These are phyloP conservation scores for Zalerion maritima DNA, from an alignment of 495 filamentous ascomycete genomes.

Conservation along the genomic window DNA sequence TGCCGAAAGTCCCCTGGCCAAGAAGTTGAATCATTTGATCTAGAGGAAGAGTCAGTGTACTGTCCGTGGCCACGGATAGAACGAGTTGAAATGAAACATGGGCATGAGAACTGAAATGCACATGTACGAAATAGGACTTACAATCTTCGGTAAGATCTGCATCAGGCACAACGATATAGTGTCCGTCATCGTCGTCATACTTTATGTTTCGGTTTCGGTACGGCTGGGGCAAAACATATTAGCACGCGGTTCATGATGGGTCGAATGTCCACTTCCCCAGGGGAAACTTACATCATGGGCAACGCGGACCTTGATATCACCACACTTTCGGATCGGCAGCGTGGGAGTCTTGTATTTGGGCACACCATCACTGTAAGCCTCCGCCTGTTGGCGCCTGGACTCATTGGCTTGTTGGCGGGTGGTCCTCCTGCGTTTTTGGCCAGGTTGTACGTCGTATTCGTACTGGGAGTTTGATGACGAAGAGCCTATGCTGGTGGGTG, in stretches of 20 bases:
- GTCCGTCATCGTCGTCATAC: slow-evolving; percentile 89
- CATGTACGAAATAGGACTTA: slow-evolving; percentile 32
- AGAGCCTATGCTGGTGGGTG: slow-evolving; percentile 76
- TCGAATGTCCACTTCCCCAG: no score
- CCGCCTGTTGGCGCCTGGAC: slow-evolving; percentile 58
- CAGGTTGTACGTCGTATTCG: slow-evolving; percentile 38
- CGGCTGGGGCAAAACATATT: no score
- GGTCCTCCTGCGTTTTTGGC: slow-evolving; percentile 77
- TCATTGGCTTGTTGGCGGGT: slow-evolving; percentile 70
- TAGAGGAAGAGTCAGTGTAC: slow-evolving; percentile 27
- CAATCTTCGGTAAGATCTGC: slow-evolving; percentile 76
- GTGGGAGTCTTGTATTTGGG: slow-evolving; percentile 71
- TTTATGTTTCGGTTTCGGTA: slow-evolving; percentile 36
- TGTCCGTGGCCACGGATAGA: slow-evolving; percentile 5
- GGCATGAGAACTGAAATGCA: slow-evolving; percentile 1
- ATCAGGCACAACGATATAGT: slow-evolving; percentile 82
- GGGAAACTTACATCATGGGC: slow-evolving; percentile 63
- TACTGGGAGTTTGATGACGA: slow-evolving; percentile 46
- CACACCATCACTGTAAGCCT: slow-evolving; percentile 53
- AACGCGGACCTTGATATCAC: slow-evolving; percentile 73
- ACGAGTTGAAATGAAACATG: slow-evolving; percentile 3
- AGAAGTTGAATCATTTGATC: slow-evolving; percentile 79
- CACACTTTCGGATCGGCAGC: slow-evolving; percentile 77
- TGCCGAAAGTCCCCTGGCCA: slow-evolving; percentile 94
- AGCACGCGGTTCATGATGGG: no score